These are phyloP conservation scores for Botrytis paeoniae DNA, from an alignment of 2,329 filamentous ascomycete species.

Conservation along the genomic window DNA sequence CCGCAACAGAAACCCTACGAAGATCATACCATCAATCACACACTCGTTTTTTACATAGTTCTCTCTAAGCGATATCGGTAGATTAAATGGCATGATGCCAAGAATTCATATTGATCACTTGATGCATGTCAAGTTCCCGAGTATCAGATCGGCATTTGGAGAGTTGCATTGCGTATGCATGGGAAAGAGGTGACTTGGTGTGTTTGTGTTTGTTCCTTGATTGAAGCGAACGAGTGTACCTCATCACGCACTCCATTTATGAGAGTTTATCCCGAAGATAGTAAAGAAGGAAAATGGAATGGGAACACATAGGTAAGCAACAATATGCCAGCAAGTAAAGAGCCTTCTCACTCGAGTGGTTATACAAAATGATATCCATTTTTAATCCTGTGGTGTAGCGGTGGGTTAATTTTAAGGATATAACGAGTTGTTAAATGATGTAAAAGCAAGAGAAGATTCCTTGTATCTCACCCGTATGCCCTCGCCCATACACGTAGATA, in stretches of 20 bases:
- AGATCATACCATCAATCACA: neutral
- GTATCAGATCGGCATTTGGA: neutral
- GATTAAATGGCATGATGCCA: slow-evolving; percentile 8
- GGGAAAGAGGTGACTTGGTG: neutral
- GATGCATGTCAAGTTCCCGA: neutral
- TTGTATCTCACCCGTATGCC: neutral
- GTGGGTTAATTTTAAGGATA: neutral
- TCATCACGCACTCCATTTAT: neutral
- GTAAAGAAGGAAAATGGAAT: slow-evolving; percentile 1
- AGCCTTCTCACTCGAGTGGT: neutral
- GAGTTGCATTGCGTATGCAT: neutral
- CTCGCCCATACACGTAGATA: neutral
- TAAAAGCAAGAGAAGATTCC: neutral
- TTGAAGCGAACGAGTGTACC: neutral
- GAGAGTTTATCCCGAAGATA: neutral
- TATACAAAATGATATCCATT: neutral
- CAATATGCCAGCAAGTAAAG: neutral
- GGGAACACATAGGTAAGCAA: slow-evolving; percentile 9
- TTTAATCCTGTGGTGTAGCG: neutral
- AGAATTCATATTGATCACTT: slow-evolving; percentile 6
- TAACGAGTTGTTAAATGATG: neutral
- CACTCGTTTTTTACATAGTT: neutral
- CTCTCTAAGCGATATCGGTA: neutral
- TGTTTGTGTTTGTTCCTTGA: neutral
- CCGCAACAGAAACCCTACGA: neutral